Evolutionary conservation across 371 early-diverging fungal species (phyloP), one percentile per base, ranked within the genome.

Genomic region (Chytridium lagenaria): DNA sequence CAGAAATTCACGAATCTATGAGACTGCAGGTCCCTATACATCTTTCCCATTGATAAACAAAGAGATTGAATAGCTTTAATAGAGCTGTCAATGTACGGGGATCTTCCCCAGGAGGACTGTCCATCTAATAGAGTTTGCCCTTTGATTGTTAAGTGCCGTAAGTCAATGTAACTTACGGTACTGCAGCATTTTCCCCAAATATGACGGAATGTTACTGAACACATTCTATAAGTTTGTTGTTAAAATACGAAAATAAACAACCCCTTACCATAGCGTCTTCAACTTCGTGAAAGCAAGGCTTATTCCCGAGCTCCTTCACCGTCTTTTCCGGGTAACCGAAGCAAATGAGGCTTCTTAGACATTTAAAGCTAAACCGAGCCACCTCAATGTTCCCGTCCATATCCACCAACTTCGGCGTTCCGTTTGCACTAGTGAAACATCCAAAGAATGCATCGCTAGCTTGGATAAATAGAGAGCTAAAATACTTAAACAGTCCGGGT

Each of bases 11-110:
- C 85, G 0, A 94, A 89, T 36, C 93, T 90, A 10, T 84, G 74
- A 51, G 88, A 88, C 79, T 90, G 50, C 0, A 81, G 61, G 64
- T 90, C 91, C 50, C 93, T 73, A 78, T 92, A 95, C 23, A 95
- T 71, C 71, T 93, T 90, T n/a, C 97, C 97, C 59, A 92, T 86
- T n/a, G 91, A 87, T 36, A 89, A 82, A 55, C 92, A 84, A 23
- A 88, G 79, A 0, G 82, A 80, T 23, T 85, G 83, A n/a, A 91
- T 57, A 19, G 78, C 31, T 15, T 23, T 75, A 50, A 36, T 50
- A 0, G 69, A 0, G 33, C 68, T 68, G 26, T 0, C 22, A 31
- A 26, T 37, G 28, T n/a, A 52, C 30, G 23, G 0, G 52, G 16
- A 0, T 39, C 7, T 39, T 3, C 40, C 1, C 16, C 12, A 28